phyloP scores from a whole-genome alignment of 306 rosid genomes.

The Comarum palustre region DNA sequence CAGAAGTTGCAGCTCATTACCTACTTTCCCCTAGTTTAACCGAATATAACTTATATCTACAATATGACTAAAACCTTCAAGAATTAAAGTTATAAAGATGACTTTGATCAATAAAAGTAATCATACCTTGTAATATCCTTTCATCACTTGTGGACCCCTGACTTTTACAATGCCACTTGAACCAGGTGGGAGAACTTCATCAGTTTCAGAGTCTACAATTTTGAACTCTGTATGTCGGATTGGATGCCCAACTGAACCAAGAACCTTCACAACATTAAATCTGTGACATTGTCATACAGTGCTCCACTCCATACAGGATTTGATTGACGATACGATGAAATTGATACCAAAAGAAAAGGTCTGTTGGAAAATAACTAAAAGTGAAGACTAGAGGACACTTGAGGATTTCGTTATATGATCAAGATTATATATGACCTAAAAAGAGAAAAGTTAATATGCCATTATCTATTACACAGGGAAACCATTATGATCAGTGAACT shows the following conservation, averaged over 20 bases:
- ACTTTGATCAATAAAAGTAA: slow-evolving; percentile 6
- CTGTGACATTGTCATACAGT: slow-evolving; percentile 35
- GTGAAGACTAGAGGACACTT: neutral
- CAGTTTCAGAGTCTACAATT: slow-evolving; percentile 68
- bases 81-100: neutral
- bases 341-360: slow-evolving; percentile 4
- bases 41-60: neutral
- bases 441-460: neutral
- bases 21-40: neutral
- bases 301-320: slow-evolving; percentile 24
- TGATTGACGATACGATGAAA: neutral
- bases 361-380: slow-evolving; percentile 11
- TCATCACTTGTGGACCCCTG: slow-evolving; percentile 85
- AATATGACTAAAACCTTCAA: neutral
- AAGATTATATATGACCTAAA: neutral
- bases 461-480: neutral
- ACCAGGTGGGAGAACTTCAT: slow-evolving; percentile 73
- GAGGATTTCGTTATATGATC: neutral
- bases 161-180: slow-evolving; percentile 72
- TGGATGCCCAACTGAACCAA: slow-evolving; percentile 93
- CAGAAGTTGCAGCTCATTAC: neutral
- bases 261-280: slow-evolving; percentile 59
- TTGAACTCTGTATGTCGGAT: slow-evolving; percentile 68
- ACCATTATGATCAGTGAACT: neutral
- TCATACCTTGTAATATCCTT: slow-evolving; percentile 87